phyloP scores from a whole-genome alignment of 2,329 filamentous ascomycete genomes.

The Colletotrichum sp. region DNA sequence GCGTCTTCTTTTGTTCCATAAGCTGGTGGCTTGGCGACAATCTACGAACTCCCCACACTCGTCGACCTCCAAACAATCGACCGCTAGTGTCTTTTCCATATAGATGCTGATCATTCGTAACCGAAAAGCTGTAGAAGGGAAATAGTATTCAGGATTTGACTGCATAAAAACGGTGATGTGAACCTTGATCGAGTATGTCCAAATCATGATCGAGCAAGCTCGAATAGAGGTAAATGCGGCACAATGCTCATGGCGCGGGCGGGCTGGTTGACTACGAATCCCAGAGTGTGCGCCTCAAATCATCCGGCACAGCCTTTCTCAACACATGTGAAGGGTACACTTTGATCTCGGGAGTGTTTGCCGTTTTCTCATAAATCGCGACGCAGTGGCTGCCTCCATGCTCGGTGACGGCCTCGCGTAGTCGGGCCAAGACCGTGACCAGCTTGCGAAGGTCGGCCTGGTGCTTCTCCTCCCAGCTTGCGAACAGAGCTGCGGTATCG shows the following conservation, averaged over 20 bases:
- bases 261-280: background rate
- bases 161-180: background rate
- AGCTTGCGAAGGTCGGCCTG: background rate
- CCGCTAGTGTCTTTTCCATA: background rate
- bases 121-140: background rate
- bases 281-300: background rate
- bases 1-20: background rate
- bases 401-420: background rate
- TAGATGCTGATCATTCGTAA: background rate
- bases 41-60: background rate
- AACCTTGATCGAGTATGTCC: background rate
- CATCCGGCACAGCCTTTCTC: background rate
- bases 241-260: background rate
- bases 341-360: background rate
- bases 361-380: background rate
- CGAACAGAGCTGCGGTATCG: background rate
- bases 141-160: background rate
- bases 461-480: background rate
- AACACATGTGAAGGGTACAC: background rate
- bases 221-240: background rate
- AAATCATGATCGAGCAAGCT: background rate
- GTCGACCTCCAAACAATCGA: background rate
- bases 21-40: background rate
- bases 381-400: background rate
- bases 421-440: background rate